Conservation (phyloP, 495 filamentous ascomycete species). For the Thermochaetoides thermophila region DNA sequence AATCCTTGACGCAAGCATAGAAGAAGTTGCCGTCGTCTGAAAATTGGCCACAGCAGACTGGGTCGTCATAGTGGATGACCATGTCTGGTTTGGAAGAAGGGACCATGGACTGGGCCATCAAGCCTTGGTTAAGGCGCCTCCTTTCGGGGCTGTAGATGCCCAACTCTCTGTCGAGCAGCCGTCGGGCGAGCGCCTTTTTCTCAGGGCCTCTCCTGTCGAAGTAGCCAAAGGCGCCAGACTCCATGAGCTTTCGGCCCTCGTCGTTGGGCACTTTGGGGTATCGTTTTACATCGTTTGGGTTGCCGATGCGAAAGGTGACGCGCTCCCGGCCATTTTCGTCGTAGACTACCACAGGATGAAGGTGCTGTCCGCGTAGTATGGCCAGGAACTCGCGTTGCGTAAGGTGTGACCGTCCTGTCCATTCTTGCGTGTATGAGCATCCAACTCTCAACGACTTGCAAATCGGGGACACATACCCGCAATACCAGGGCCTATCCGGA, state of each 20-base stretch:
- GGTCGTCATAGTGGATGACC: slow-evolving; percentile 70
- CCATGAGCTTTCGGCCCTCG: slow-evolving; percentile 61
- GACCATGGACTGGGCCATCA: slow-evolving; percentile 47
- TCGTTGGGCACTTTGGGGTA: slow-evolving; percentile 71
- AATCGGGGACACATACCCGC: neutral
- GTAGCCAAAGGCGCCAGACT: slow-evolving; percentile 59
- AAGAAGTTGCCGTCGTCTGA: slow-evolving; percentile 96
- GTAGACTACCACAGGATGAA: slow-evolving; percentile 15
- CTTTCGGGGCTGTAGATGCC: slow-evolving; percentile 41
- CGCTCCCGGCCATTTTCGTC: slow-evolving; percentile 15
- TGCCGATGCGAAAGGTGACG: slow-evolving; percentile 11
- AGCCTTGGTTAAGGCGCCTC: slow-evolving; percentile 39
- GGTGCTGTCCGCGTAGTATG: slow-evolving; percentile 29
- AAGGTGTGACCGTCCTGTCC: slow-evolving; percentile 13
- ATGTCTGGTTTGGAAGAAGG: slow-evolving; percentile 69
- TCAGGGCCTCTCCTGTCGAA: slow-evolving; percentile 38
- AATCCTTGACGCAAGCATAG: slow-evolving; percentile 88
- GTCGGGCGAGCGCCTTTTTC: slow-evolving; percentile 42
- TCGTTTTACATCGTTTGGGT: slow-evolving; percentile 24
- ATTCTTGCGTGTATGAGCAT: slow-evolving; percentile 12
- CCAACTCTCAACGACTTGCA: neutral
- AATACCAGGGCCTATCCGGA: slow-evolving; percentile 16
- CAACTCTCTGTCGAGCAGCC: slow-evolving; percentile 67
- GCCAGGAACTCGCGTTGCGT: slow-evolving; percentile 34
- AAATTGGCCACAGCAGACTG: slow-evolving; percentile 92